A percentile compares a stretch with the other conserved stretches of the same genome.
These are phyloP conservation scores for Torrubiella hemipterigena DNA, from an alignment of 2,329 filamentous ascomycete species.

Conservation along the genomic window DNA sequence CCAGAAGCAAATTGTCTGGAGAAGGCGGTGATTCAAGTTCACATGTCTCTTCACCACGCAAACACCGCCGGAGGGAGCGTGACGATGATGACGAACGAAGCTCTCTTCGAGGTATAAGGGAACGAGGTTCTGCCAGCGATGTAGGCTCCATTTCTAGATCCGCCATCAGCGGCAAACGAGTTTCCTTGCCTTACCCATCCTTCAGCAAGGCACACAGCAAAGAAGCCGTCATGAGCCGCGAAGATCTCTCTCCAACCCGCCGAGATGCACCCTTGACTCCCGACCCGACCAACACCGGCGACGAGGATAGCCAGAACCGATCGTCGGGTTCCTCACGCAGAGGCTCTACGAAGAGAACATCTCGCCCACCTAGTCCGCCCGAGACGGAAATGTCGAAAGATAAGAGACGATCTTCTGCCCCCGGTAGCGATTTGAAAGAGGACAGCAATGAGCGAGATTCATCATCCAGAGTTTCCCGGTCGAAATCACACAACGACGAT, in stretches of 20 bases:
- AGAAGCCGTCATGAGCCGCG: slow-evolving; percentile 60
- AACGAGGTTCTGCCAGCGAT: slow-evolving; percentile 38
- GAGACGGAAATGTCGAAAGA: slow-evolving; percentile 47
- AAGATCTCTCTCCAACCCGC: slow-evolving; percentile 28
- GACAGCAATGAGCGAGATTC: slow-evolving; percentile 27
- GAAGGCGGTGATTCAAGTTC: slow-evolving; percentile 27
- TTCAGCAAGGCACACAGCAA: slow-evolving; percentile 90
- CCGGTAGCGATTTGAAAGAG: slow-evolving; percentile 13
- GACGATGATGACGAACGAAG: slow-evolving; percentile 8
- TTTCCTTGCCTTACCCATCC: slow-evolving; percentile 60
- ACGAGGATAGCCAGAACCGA: slow-evolving; percentile 27
- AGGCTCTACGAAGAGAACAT: slow-evolving; percentile 26
- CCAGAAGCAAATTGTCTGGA: slow-evolving; percentile 26
- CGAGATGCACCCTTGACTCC: slow-evolving; percentile 47
- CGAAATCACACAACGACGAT: slow-evolving; percentile 33
- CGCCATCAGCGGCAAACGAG: slow-evolving; percentile 28
- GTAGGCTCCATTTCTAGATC: slow-evolving; percentile 18
- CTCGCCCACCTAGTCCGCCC: slow-evolving; percentile 49
- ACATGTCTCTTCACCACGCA: slow-evolving; percentile 20
- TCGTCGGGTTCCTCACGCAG: slow-evolving; percentile 30
- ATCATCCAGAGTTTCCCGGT: slow-evolving; percentile 29
- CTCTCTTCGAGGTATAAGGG: slow-evolving; percentile 18
- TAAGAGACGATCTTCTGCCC: slow-evolving; percentile 10
- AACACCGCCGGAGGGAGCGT: slow-evolving; percentile 15
- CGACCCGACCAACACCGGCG: slow-evolving; percentile 49